A percentile compares a stretch with the other conserved stretches of the same genome.
Conservation (phyloP, 176 grass and related monocot genomes). For the Avena eriantha region DNA sequence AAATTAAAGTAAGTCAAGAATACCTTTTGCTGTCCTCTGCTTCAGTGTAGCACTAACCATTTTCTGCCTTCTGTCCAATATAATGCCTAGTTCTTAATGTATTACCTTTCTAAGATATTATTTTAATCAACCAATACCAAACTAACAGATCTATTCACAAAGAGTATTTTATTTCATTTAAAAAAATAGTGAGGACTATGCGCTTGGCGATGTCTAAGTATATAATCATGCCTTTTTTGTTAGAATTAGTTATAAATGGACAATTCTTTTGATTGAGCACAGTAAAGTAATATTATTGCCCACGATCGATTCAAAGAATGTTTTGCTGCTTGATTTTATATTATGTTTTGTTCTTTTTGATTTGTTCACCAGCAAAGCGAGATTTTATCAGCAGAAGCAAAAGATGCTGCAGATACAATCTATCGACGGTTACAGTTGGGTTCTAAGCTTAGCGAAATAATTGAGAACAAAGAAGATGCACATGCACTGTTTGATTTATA, state of each 20-base stretch:
- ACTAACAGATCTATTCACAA: too few relatives aligned
- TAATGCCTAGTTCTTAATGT: not conserved
- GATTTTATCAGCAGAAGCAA: conserved; percentile 84
- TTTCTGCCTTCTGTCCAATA: not conserved
- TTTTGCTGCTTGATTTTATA: conserved; percentile 1
- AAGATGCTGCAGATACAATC: conserved; percentile 81
- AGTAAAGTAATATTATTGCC: not conserved
- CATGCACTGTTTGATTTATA: conserved; percentile 85
- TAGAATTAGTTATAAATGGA: not conserved
- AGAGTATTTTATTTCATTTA: not conserved
- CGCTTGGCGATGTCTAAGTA: conserved; percentile 4
- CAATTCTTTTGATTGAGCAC: not conserved
- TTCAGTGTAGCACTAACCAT: not conserved
- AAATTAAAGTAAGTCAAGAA: conserved; percentile 58
- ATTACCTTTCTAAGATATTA: not conserved
- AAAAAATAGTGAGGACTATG: not conserved
- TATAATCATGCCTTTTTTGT: not conserved
- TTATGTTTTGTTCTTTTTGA: not conserved
- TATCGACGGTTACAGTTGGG: conserved; percentile 70
- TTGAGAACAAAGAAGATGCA: conserved; percentile 77
- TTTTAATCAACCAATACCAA: not conserved
- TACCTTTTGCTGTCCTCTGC: not conserved
- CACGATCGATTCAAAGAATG: not conserved
- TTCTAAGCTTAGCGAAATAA: conserved; percentile 82
- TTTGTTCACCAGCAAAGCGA: conserved; percentile 46